A percentile compares a stretch with the other conserved stretches of the same genome.
These are phyloP conservation scores for Calocybe cyanea DNA, from an alignment of 768 basidiomycete species.

Conservation along the genomic window DNA sequence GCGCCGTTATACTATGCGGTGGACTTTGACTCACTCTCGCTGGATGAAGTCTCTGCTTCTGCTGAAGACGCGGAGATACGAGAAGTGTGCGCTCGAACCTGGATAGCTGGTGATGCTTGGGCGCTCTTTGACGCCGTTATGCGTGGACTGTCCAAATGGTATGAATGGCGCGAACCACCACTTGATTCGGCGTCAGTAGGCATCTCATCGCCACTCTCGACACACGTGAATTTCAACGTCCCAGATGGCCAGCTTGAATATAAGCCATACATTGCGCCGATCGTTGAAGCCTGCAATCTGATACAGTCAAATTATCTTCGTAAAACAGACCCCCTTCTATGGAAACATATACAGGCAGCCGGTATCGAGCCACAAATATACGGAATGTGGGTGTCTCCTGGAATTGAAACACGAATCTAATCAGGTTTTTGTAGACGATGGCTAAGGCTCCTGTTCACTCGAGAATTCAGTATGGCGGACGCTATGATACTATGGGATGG, in stretches of 20 bases:
- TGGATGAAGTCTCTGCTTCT: conserved; percentile 19
- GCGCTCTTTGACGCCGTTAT: conserved; percentile 78
- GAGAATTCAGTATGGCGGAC: conserved; percentile 81
- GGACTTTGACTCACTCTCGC: conserved; percentile 73
- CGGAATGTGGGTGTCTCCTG: conserved; percentile 67
- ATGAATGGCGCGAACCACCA: conserved; percentile 59
- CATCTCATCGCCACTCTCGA: conserved; percentile 31
- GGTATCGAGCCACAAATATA: conserved; percentile 97
- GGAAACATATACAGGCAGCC: conserved; percentile 67
- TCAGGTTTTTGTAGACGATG: conserved; percentile 61
- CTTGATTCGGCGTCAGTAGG: conserved; percentile 10
- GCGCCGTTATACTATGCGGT: conserved; percentile 83
- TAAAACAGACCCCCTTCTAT: conserved; percentile 75
- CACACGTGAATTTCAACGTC: conserved; percentile 41
- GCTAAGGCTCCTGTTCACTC: conserved; percentile 88
- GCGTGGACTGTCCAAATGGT: conserved; percentile 76
- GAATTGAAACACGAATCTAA: conserved; percentile 4
- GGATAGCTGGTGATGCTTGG: conserved; percentile 87
- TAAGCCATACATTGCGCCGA: conserved; percentile 75
- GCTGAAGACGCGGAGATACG: conserved; percentile 33
- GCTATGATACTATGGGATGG: conserved; percentile 95
- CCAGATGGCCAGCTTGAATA: conserved; percentile 45
- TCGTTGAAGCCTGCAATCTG: conserved; percentile 76
- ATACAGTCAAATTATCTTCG: conserved; percentile 75
- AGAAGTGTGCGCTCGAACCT: conserved; percentile 62